Evolutionary conservation across 1,284 basidiomycete species (phyloP), one percentile per base, ranked within the genome.

Genomic region (Anthracocystis panici-leucophaei): DNA sequence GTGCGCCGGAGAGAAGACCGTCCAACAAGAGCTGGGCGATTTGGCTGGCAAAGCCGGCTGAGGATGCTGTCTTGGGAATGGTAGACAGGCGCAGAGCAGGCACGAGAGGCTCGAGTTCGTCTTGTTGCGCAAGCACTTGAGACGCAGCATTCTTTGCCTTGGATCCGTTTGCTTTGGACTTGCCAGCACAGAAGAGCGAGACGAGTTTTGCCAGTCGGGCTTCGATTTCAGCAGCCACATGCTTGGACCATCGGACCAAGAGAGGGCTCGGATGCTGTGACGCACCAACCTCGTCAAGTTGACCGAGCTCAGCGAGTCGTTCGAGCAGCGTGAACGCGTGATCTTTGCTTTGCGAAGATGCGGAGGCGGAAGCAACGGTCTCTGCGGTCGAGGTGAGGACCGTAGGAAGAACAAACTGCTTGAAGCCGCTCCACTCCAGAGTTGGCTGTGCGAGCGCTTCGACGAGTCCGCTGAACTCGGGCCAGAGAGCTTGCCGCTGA

Each of bases 381-480:
- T 65, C 73, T 29, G 79, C 59, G 7, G 81, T 81, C 8, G 67
- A 65, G 12, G 73, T 79, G 23, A 84, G 69, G 1, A 82, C 81
- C 1, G 65, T 40, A 0, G 83, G 83, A 12, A 85, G 69, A 0
- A 69, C 80, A 29, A 83, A 80, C 16, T 84, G 81, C 45, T 70
- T 65, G 69, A 82, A 85, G 11, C 79, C 77, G 40, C 56, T 59
- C 80, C 82, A 85, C 7, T 65, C 68, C n/a, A 76, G 38, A 0
- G 57, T 54, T 0, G 76, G 73, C 33, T 81, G 66, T 5, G 73
- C 80, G 1, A 84, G 74, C 0, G 82, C 74, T 25, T 77, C 69
- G 16, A 79, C 67, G 2, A 81, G 62, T n/a, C 75, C 74, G 46
- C 66, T 66, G 58, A 85, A 79, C 14, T 78, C 66, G 16, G 79